These are phyloP conservation scores for Plasmopara halstedii DNA, from an alignment of 352 stramenopile species.

Conservation along the genomic window DNA sequence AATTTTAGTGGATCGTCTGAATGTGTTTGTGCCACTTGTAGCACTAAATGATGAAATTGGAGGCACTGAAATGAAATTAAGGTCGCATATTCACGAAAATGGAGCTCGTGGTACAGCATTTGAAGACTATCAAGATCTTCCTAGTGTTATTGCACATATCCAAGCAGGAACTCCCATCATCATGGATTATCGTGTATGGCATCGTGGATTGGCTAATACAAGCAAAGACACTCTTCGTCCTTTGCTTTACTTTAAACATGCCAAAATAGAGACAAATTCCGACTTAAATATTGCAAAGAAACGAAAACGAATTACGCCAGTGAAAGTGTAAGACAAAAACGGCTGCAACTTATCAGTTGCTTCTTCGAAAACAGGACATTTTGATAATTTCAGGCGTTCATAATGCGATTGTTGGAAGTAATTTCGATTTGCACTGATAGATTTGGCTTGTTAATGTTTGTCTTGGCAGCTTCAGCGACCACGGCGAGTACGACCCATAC, in stretches of 20 bases:
- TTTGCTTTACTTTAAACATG: constrained; percentile 72
- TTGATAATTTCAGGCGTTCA: too few species aligned
- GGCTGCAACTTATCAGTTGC: too few species aligned
- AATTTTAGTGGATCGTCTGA: constrained; percentile 51
- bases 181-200: constrained; percentile 81
- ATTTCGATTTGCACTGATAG: too few species aligned
- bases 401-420: too few species aligned
- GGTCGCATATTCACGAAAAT: constrained; percentile 44
- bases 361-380: too few species aligned
- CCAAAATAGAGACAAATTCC: constrained; percentile 3
- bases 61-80: constrained; percentile 63
- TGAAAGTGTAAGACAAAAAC: constrained; percentile 3
- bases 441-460: too few species aligned
- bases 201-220: constrained; percentile 51
- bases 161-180: constrained; percentile 44
- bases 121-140: constrained; percentile 37
- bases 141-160: constrained; percentile 47
- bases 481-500: too few species aligned
- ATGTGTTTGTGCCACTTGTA: constrained; percentile 69
- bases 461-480: too few species aligned
- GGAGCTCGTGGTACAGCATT: constrained; percentile 31
- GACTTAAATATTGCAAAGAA: constrained; percentile 22
- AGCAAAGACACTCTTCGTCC: constrained; percentile 35
- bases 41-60: constrained; percentile 36
- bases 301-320: constrained; percentile 32